phyloP scores from a whole-genome alignment of 2,329 filamentous ascomycete genomes.

The Monosporascus ibericus region DNA sequence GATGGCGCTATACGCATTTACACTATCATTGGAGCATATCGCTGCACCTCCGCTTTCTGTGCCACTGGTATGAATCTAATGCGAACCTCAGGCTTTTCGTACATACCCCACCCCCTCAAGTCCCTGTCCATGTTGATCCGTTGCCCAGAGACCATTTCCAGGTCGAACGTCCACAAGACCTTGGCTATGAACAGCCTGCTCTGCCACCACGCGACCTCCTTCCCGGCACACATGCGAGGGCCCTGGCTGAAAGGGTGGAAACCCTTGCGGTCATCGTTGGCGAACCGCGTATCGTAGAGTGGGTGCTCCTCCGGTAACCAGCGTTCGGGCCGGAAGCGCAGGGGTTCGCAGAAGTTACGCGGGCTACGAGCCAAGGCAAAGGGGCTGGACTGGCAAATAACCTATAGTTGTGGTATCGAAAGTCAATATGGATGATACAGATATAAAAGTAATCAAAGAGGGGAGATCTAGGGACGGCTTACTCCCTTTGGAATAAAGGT shows the following conservation, averaged over 20 bases:
- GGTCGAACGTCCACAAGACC: conserved; percentile 16
- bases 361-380: conserved; percentile 1
- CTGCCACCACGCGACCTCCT: conserved; percentile 13
- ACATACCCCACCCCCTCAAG: conserved; percentile 8
- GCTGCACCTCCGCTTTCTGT: too few species aligned
- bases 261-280: conserved; percentile 4
- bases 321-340: conserved; percentile 8
- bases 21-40: too few species aligned
- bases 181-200: conserved; percentile 13
- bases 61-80: conserved; percentile 3
- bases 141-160: conserved; percentile 5
- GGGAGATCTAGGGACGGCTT: neutral
- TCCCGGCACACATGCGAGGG: conserved; percentile 11
- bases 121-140: conserved; percentile 9
- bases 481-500: conserved; percentile 14
- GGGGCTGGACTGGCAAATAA: neutral
- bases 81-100: conserved; percentile 10
- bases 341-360: conserved; percentile 5
- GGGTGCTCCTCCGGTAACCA: conserved; percentile 10
- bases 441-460: neutral
- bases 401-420: neutral
- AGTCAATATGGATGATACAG: neutral
- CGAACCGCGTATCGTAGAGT: conserved; percentile 4
- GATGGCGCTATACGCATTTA: too few species aligned
- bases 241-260: conserved; percentile 8